Base-by-base conservation (phyloP, 768 basidiomycete genomes). In the Psilocybe tampanensis region DNA sequence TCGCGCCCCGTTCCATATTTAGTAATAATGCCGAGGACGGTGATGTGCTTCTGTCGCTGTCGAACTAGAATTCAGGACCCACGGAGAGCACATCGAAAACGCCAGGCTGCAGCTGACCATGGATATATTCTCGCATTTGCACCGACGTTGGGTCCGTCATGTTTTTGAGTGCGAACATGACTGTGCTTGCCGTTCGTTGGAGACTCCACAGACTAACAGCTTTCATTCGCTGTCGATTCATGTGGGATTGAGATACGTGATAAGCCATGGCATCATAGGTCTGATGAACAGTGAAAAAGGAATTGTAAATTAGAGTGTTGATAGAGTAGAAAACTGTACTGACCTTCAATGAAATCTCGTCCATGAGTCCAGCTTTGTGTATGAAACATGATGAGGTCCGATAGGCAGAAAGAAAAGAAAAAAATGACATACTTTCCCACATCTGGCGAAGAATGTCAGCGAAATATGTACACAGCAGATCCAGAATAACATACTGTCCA, bases 201-300 rank as follows among this genome's bases (percentile, higher is more conserved):
- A 98, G 78, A 66, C 91, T 94, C 97, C 97, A 99, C 8, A 94
- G 75, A 58, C 93, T 89, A 61, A 99, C 94, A 2, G 88, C 91
- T 73, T 88, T 91, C 68, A 97, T 85, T 13, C 95, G 86, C 60
- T 78, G 77, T 54, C 92, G 86, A 66, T 94, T 91, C 78, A 92
- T 86, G 68, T 95, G 93, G 22, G 85, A 88, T 63, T 94, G 92
- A 2, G 89, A 87, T 48, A 99, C 96, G 74, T 98, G 97, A 70
- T 94, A 86, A 9, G 96, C 96, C 55, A 99, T 80, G 9, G 97
- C 96, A 48, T 93, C 91, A 69, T 97, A 95, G 18, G 86, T 88
- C 86, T 92, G 60, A n/a, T 9, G 22, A 41, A 57, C 21, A 57
- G n/a, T n/a, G 24, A 51, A 44, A 59, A 32, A 52, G 24, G 54